Evolutionary conservation across 2,329 filamentous ascomycete genomes (phyloP), one percentile per base, ranked within the genome.

Genomic region (Fonsecaea multimorphosa): DNA sequence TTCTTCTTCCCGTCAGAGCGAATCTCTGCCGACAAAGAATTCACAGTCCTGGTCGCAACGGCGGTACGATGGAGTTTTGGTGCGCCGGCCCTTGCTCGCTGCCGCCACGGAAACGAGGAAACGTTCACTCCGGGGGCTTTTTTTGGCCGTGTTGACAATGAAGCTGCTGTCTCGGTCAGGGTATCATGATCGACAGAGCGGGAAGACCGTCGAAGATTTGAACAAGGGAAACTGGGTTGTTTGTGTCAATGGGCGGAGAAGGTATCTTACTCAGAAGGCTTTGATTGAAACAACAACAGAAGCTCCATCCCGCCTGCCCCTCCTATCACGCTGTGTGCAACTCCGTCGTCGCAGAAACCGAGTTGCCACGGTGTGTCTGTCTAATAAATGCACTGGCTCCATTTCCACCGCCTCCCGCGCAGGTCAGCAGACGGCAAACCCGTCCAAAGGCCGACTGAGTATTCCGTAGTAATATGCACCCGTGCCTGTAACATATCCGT

Each of bases 71-170:
- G 58, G 58, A 54, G 31, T 2, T 54, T 38, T 24, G 58, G 58
- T 8, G 58, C 58, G 2, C 58, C 58, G 34, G 58, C 49, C 19
- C 11, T 61, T 38, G 58, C 58, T 40, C 46, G 49, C 19, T 38
- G 19, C 29, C 3, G 7, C 29, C 3, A 3, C 46, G 49, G 32
- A 29, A 12, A 54, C 3, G 49, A 8, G 32, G 46, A 53, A 27
- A 14, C 12, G 7, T 61, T 40, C 16, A 54, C 22, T 3, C 31
- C 58, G 5, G 58, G 58, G 14, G 58, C 54, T 19, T 61, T 61
- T 61, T 53, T 61, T 31, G 58, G 58, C 49, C 58, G 46, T 31
- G 22, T 61, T 19, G 19, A 61, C 34, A 27, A 34, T 7, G 34
- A 19, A 34, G 34, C 29, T 40, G 58, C 58, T 29, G 34, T 40